Evolutionary conservation across 1,284 basidiomycete genomes (phyloP).

Genomic region (Singerocomus inundabilis): DNA sequence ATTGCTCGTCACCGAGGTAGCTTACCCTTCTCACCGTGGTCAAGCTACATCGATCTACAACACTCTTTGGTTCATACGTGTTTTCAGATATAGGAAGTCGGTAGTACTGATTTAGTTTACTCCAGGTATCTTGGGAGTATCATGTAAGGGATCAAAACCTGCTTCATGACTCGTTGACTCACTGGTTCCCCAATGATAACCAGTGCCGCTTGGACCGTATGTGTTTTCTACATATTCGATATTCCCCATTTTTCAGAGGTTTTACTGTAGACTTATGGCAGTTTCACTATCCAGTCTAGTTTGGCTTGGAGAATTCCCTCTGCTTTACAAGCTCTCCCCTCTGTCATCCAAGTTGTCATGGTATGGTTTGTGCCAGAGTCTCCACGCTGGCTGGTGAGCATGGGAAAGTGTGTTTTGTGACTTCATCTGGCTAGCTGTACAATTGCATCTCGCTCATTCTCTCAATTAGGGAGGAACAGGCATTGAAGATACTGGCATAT

Average conservation of each 20-base stretch:
- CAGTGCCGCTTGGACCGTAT: constrained; percentile 49
- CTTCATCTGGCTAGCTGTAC: neutral
- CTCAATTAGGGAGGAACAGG: constrained; percentile 48
- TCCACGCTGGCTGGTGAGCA: constrained; percentile 65
- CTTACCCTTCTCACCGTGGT: constrained; percentile 74
- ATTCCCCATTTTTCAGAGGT: neutral
- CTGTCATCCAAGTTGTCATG: constrained; percentile 56
- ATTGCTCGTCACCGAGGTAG: constrained; percentile 71
- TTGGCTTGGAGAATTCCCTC: constrained; percentile 78
- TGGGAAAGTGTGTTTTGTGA: constrained; percentile 37
- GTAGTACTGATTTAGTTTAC: neutral
- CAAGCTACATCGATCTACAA: constrained; percentile 71
- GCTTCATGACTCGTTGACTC: neutral
- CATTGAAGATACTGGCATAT: constrained; percentile 61
- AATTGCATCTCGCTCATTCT: neutral
- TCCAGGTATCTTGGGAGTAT: constrained; percentile 61
- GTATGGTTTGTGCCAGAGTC: constrained; percentile 67
- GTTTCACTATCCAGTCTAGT: constrained; percentile 56
- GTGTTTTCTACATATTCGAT: neutral
- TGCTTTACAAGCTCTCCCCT: constrained; percentile 60
- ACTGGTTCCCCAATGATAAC: neutral
- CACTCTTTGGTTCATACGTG: constrained; percentile 57
- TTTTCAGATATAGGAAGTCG: neutral
- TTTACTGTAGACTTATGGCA: constrained; percentile 51
- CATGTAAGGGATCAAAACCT: constrained; percentile 40